Conservation (phyloP, 805 yeast genomes). For the Yamadazyma sp. region DNA sequence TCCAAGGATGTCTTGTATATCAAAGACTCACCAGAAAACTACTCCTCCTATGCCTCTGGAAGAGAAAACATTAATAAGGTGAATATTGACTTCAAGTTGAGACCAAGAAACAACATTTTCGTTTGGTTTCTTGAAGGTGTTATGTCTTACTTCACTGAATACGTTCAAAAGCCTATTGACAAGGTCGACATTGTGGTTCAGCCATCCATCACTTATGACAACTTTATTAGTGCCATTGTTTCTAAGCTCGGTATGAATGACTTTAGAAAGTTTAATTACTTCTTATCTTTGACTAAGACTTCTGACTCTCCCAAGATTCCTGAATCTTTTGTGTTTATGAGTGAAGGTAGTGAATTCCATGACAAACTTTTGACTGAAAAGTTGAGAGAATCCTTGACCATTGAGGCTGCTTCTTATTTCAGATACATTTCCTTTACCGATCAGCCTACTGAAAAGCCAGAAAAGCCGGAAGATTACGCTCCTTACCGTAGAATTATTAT, state of each 20-base stretch:
- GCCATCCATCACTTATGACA: constrained; percentile 56
- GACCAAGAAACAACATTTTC: constrained; percentile 78
- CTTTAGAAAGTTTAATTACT: constrained; percentile 75
- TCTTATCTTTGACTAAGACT: constrained; percentile 80
- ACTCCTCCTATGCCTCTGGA: constrained; percentile 82
- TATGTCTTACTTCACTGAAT: constrained; percentile 55
- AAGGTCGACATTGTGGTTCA: constrained; percentile 61
- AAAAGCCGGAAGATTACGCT: constrained; percentile 50
- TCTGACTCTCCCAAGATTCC: constrained; percentile 72
- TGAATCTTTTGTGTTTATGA: constrained; percentile 77
- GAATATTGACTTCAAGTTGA: constrained; percentile 58
- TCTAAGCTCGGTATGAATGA: constrained; percentile 81
- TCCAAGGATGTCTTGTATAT: constrained; percentile 45
- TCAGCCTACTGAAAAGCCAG: constrained; percentile 74
- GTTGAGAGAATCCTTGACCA: constrained; percentile 42
- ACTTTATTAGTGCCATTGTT: constrained; percentile 80
- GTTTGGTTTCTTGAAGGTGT: constrained; percentile 63
- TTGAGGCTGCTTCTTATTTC: constrained; percentile 41
- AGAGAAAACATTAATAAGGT: constrained; percentile 72
- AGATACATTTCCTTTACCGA: constrained; percentile 81
- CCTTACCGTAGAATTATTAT: constrained; percentile 56
- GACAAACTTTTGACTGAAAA: constrained; percentile 57
- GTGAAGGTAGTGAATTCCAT: constrained; percentile 81
- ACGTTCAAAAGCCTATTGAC: constrained; percentile 57
- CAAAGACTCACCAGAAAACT: constrained; percentile 64